Evolutionary conservation across 345 rosid genomes (phyloP).

Genomic region (Hibiscus syriacus): DNA sequence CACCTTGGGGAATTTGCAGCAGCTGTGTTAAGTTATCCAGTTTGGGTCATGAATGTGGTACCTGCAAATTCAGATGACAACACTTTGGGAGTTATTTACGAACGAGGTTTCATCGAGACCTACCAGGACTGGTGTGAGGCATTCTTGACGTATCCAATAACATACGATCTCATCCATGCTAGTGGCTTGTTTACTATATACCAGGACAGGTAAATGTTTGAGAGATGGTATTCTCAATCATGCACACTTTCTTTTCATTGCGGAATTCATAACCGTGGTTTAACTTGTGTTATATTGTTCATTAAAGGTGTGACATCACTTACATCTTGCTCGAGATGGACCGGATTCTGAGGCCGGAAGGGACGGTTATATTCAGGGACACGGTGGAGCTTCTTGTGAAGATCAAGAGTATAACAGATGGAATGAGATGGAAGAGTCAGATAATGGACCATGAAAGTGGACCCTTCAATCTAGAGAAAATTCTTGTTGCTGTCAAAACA

Average conservation of each 20-base stretch:
- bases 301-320: conserved; percentile 64
- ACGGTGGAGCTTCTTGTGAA: conserved; percentile 68
- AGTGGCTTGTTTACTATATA: conserved; percentile 70
- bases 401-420: conserved; percentile 54
- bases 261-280: background rate
- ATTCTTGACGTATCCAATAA: conserved; percentile 94
- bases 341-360: conserved; percentile 92
- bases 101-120: conserved; percentile 73
- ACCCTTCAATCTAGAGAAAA: too few relatives aligned
- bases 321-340: too few relatives aligned
- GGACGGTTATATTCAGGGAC: conserved; percentile 84
- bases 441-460: conserved; percentile 88
- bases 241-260: background rate
- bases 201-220: conserved; percentile 53
- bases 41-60: conserved; percentile 91
- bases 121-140: too few relatives aligned
- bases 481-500: too few relatives aligned
- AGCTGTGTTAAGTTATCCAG: too few relatives aligned
- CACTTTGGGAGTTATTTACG: conserved; percentile 67
- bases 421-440: conserved; percentile 83
- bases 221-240: conserved; percentile 2
- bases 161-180: conserved; percentile 90
- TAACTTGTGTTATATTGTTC: conserved; percentile 10
- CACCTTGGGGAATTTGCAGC: too few relatives aligned
- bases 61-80: conserved; percentile 57